phyloP scores from a whole-genome alignment of 352 stramenopile genomes.

The Globisporangium acanthophoron region DNA sequence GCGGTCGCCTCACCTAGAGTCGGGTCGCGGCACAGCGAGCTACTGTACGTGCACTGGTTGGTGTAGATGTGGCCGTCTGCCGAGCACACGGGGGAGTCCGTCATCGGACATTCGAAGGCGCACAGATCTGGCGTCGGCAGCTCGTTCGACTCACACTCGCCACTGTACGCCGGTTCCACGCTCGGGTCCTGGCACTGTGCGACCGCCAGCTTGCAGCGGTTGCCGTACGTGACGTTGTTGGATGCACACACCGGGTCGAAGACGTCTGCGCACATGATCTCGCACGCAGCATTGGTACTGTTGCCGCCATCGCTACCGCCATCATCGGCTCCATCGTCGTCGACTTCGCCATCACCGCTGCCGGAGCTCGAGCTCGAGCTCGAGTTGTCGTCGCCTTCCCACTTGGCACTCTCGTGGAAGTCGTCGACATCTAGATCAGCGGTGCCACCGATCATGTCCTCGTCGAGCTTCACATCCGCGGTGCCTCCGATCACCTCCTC shows the following conservation, averaged over 20 bases:
- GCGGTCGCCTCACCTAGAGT: constrained; percentile 1
- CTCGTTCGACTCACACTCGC: not conserved
- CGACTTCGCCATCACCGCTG: not conserved
- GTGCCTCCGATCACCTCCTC: not conserved
- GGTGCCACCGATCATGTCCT: not conserved
- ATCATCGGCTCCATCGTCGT: not conserved
- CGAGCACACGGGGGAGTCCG: constrained; percentile 18
- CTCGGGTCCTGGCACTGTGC: constrained; percentile 10
- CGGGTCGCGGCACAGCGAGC: constrained; percentile 11
- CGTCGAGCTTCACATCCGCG: not conserved
- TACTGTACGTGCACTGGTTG: constrained; percentile 14
- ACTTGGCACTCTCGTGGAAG: not conserved
- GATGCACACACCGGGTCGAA: constrained; percentile 16
- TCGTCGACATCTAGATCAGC: not conserved
- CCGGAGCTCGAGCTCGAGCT: not conserved
- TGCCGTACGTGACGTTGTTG: constrained; percentile 16
- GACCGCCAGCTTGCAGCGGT: constrained; percentile 6
- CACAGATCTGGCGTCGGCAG: constrained; percentile 2
- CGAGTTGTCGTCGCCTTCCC: not conserved
- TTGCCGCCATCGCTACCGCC: not conserved
- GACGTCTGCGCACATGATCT: constrained; percentile 8
- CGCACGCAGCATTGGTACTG: not conserved
- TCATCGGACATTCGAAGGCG: constrained; percentile 12
- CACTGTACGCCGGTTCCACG: not conserved
- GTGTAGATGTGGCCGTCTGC: constrained; percentile 17